A percentile compares a stretch with the other conserved stretches of the same genome.
phyloP scores from a whole-genome alignment of 2,329 filamentous ascomycete species.

The Xylariaceae sp. region DNA sequence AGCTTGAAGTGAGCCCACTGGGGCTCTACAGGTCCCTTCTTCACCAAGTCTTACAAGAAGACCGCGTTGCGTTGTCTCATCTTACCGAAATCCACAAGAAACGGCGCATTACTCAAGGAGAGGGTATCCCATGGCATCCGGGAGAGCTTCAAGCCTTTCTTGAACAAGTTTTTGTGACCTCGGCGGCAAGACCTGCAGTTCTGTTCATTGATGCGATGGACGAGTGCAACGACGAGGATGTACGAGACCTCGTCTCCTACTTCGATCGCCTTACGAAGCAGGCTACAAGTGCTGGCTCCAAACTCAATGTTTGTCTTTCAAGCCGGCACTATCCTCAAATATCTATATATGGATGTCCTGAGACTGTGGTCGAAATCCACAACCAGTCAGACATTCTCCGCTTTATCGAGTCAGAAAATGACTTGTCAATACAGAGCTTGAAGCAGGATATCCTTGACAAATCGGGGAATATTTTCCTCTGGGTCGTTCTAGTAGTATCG shows the following conservation, averaged over 20 bases:
- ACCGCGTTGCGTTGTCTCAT: not conserved
- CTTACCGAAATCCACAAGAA: not conserved
- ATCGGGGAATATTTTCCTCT: slow-evolving; percentile 2
- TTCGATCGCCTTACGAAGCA: not conserved
- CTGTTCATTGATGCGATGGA: not conserved
- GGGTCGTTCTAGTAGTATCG: not conserved
- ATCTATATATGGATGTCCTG: not conserved
- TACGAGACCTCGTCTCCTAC: not conserved
- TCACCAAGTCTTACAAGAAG: slow-evolving; percentile 1
- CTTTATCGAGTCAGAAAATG: not conserved
- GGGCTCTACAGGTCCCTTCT: not conserved
- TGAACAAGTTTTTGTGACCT: not conserved
- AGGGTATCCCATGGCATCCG: not conserved
- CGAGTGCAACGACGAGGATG: not conserved
- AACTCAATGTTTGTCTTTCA: not conserved
- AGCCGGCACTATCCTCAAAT: not conserved
- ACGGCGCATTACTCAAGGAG: not conserved
- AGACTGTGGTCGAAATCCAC: not conserved
- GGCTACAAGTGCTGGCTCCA: not conserved
- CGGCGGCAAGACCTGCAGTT: not conserved
- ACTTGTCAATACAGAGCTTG: not conserved
- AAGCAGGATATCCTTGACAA: not conserved
- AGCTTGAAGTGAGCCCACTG: not conserved
- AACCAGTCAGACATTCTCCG: not conserved
- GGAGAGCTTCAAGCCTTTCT: not conserved